Evolutionary conservation across 2,329 filamentous ascomycete species (phyloP), one percentile per base, ranked within the genome.

Genomic region (Colletotrichum sp.): DNA sequence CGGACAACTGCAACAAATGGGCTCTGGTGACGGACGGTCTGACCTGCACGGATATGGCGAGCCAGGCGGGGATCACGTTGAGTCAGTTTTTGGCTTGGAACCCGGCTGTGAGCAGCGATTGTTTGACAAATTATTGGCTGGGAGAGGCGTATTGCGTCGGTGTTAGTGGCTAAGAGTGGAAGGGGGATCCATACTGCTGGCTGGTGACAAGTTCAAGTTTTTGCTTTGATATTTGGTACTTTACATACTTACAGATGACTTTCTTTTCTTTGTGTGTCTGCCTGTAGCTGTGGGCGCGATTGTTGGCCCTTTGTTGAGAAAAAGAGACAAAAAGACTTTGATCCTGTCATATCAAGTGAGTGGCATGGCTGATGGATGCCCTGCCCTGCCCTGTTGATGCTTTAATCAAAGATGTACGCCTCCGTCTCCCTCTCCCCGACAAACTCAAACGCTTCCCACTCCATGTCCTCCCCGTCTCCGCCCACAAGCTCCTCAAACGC

Each of bases 141-240:
- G 79, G 78, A 8, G 71, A 80, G 32, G 76, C 78, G 7, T 81
- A 80, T 69, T 81, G 79, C 66, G 78, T 80, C 12, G 78, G 79
- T 9, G 75, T 78, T 58, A 74, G 71, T 38, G 52, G 70, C 52
- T 56, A 56, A 8, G 21, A 56, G 21, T 21, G 28, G 28, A 30
- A 30, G 28, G 28, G 28, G 28, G 28, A 30, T 30, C 8, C 28
- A 9, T 8, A 30, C 28, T 30, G 28, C 28, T 30, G 28, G 28
- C 28, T 30, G 28, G 28, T 30, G 28, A 30, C 7, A 30, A 30
- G 28, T 30, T 30, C 28, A 30, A 30, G 28, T 30, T 30, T 30
- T 30, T 30, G 28, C 28, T 30, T 30, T 30, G 28, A 30, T 30
- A 30, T 30, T 30, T 30, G 28, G 28, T 30, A 30, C 28, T 30